Base-by-base conservation (phyloP, 306 rosid genomes). In the Herpetospermum pedunculosum region DNA sequence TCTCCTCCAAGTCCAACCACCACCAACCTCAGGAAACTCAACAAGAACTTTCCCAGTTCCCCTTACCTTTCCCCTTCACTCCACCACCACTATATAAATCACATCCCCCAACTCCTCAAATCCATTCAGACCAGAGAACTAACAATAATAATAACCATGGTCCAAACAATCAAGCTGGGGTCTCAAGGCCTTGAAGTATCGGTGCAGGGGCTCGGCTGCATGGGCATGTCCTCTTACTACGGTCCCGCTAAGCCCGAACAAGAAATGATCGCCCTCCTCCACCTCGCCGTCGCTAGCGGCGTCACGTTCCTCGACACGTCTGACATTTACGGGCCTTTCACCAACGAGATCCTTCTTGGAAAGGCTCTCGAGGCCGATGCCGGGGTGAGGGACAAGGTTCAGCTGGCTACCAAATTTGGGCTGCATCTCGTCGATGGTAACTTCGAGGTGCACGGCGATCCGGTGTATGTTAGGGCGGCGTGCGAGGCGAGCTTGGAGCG, bases 141-240 rank as follows among this genome's bases (percentile, higher is more conserved):
- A n/a, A n/a, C n/a, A n/a, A n/a, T n/a, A n/a, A n/a, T n/a, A n/a
- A n/a, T n/a, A n/a, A n/a, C n/a, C n/a, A n/a, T n/a, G n/a, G n/a
- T n/a, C n/a, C n/a, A n/a, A n/a, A n/a, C n/a, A 6, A 48, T 18
- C 53, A 88, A 86, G 78, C 76, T 88, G 15, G 94, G 89, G 0
- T 86, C 89, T 10, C 79, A 86, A 40, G 94, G 94, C 35, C 59
- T 88, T 35, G 91, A 83, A 57, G 89, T 87, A 1, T 87, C 96
- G 0, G 73, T 74, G 1, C 89, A 90, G 29, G 96, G 92, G 53
- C 85, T 90, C 30, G 90, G 96, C 0, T 90, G 96, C 75, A 81
- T 87, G 95, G 80, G 88, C 8, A 90, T 92, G 98, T 84, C 96
- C n/a, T 73, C 79, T 19, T 76, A n/a, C 85, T 90, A 88, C 32